A percentile compares a stretch with the other conserved stretches of the same genome.
phyloP scores from a whole-genome alignment of 1,284 basidiomycete species.

The Rhodotorula sp. region DNA sequence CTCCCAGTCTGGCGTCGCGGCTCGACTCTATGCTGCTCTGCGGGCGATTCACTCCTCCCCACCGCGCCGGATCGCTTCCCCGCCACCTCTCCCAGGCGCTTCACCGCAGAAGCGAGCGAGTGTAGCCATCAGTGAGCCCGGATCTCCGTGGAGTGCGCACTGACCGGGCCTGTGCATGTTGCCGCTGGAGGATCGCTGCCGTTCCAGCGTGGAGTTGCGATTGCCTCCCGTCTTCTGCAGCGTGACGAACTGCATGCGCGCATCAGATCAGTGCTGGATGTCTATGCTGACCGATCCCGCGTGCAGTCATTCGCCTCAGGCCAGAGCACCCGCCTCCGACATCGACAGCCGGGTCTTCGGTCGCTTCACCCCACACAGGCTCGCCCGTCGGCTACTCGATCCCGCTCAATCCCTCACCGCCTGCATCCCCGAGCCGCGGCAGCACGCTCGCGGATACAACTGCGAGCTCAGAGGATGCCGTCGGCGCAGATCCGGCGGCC shows the following conservation, averaged over 20 bases:
- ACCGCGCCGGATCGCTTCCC: conserved; percentile 33
- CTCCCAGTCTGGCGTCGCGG: not conserved
- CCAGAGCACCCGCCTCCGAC: conserved; percentile 24
- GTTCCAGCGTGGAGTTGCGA: not conserved
- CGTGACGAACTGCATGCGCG: too few relatives aligned
- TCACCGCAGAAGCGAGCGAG: conserved; percentile 32
- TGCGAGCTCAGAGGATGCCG: not conserved
- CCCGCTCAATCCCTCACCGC: conserved; percentile 14
- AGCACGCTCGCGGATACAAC: not conserved
- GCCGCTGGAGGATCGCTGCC: not conserved
- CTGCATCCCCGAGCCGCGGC: not conserved
- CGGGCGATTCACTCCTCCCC: not conserved
- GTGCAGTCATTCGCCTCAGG: conserved; percentile 33
- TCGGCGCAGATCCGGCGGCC: not conserved
- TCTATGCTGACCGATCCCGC: too few relatives aligned
- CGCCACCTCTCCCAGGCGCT: conserved; percentile 15
- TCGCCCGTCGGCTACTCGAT: conserved; percentile 9
- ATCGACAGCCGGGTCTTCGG: conserved; percentile 15
- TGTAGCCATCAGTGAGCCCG: conserved; percentile 42
- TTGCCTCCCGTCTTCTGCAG: not conserved
- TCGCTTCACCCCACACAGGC: conserved; percentile 5
- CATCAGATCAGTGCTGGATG: too few relatives aligned
- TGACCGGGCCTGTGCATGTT: too few relatives aligned
- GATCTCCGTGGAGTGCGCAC: not conserved
- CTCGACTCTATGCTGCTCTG: not conserved